Conservation (phyloP, 2,329 filamentous ascomycete genomes). For the Mariannaea sp. region DNA sequence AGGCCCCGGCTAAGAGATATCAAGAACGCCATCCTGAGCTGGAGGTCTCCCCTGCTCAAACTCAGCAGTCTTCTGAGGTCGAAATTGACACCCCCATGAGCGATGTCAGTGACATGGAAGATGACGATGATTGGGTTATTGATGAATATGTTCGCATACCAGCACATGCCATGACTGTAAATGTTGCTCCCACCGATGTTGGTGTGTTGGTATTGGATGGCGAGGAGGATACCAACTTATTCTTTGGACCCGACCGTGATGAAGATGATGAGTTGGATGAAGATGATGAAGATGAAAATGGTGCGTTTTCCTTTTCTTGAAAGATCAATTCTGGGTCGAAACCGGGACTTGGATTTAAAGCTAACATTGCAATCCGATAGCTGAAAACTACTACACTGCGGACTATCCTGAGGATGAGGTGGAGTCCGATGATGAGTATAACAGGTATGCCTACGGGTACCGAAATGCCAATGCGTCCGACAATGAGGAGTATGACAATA, state of each 20-base stretch:
- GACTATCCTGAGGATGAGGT: constrained; percentile 84
- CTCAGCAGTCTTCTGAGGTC: constrained; percentile 14
- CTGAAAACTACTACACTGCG: constrained; percentile 78
- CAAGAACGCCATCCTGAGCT: constrained; percentile 58
- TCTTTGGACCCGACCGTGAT: constrained; percentile 63
- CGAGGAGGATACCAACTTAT: constrained; percentile 63
- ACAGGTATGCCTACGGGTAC: constrained; percentile 59
- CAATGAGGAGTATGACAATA: constrained; percentile 57
- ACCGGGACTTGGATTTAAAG: not conserved
- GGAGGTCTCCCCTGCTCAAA: constrained; percentile 9
- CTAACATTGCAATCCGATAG: constrained; percentile 44
- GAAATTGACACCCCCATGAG: constrained; percentile 45
- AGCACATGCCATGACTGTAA: constrained; percentile 52
- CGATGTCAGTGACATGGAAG: constrained; percentile 50
- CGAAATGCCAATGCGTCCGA: constrained; percentile 59
- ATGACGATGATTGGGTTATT: constrained; percentile 63
- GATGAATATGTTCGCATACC: constrained; percentile 69
- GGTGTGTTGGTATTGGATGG: constrained; percentile 62
- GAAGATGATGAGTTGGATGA: constrained; percentile 64
- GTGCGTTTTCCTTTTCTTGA: constrained; percentile 44
- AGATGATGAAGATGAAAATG: constrained; percentile 69
- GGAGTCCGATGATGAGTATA: constrained; percentile 64
- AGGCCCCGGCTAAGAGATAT: constrained; percentile 59
- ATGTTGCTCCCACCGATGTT: constrained; percentile 55
- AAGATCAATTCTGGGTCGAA: not conserved